Conservation (phyloP, 116 monocot genomes). For the Trichopus zeylanicus region DNA sequence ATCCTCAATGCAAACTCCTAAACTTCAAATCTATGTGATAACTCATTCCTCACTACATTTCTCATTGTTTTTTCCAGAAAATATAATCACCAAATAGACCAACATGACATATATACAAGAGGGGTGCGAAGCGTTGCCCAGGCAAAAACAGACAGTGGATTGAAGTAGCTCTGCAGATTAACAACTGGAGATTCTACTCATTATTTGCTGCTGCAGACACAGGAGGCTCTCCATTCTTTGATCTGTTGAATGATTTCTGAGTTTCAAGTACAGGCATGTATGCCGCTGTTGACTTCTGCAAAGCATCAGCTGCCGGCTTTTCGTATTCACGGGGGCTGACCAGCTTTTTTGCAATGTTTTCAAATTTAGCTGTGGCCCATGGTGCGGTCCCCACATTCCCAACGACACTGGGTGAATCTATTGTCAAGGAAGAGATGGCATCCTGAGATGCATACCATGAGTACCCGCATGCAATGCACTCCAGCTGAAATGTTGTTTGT, state of each 20-base stretch:
- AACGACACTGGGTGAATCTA: conserved; percentile 38
- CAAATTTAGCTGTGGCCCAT: conserved; percentile 88
- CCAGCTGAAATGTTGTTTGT: conserved; percentile 40
- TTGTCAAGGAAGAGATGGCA: conserved; percentile 65
- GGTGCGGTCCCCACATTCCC: conserved; percentile 85
- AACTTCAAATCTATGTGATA: too few relatives aligned
- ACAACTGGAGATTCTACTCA: too few relatives aligned
- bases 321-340: conserved; percentile 62
- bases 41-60: too few relatives aligned
- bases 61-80: too few relatives aligned
- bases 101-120: too few relatives aligned
- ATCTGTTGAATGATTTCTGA: conserved; percentile 51
- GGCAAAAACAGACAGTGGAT: too few relatives aligned
- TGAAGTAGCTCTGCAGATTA: too few relatives aligned
- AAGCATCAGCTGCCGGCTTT: conserved; percentile 27
- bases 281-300: conserved; percentile 48
- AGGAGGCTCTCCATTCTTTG: conserved; percentile 30
- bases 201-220: too few relatives aligned
- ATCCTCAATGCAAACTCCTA: too few relatives aligned
- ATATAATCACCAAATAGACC: too few relatives aligned
- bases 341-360: conserved; percentile 63
- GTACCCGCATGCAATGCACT: conserved; percentile 81
- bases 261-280: conserved; percentile 61
- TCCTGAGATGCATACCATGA: conserved; percentile 78
- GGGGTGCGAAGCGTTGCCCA: too few relatives aligned